Evolutionary conservation across 2,329 filamentous ascomycete genomes (phyloP).

Genomic region (Elsinoe fawcettii): DNA sequence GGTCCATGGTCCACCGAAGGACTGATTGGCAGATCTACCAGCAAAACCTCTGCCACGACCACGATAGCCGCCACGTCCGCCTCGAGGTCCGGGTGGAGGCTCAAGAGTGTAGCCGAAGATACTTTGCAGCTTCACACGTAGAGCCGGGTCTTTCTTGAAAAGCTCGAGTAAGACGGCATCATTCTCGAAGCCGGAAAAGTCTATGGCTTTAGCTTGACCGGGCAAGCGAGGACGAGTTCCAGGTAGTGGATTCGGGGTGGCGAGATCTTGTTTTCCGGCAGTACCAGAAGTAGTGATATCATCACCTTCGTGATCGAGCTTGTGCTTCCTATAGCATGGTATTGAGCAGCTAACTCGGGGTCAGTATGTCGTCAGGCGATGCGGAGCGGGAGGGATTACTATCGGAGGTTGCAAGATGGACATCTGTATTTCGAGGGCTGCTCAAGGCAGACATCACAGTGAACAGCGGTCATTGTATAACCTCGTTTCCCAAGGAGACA

Average conservation of each 20-base stretch:
- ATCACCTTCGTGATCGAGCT: constrained; percentile 23
- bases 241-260: neutral
- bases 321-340: constrained; percentile 33
- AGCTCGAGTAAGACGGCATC: constrained; percentile 29
- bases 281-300: constrained; percentile 13
- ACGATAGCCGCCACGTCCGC: constrained; percentile 19
- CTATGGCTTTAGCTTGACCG: constrained; percentile 18
- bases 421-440: constrained; percentile 45
- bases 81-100: constrained; percentile 23
- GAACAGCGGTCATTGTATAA: constrained; percentile 18
- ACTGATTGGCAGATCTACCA: constrained; percentile 10
- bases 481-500: too few relatives aligned
- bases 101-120: constrained; percentile 31
- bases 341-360: constrained; percentile 30
- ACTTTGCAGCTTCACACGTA: constrained; percentile 29
- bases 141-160: constrained; percentile 28
- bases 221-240: neutral
- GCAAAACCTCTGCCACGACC: constrained; percentile 17
- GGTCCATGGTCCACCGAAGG: constrained; percentile 29
- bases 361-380: neutral
- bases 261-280: neutral
- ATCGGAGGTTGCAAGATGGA: constrained; percentile 40
- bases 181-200: constrained; percentile 28
- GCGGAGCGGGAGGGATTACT: constrained; percentile 28
- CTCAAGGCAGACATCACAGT: constrained; percentile 39